A percentile compares a stretch with the other conserved stretches of the same genome.
These are phyloP conservation scores for Solanum aculeatissimum DNA, from an alignment of 305 asterid genomes.

Conservation along the genomic window DNA sequence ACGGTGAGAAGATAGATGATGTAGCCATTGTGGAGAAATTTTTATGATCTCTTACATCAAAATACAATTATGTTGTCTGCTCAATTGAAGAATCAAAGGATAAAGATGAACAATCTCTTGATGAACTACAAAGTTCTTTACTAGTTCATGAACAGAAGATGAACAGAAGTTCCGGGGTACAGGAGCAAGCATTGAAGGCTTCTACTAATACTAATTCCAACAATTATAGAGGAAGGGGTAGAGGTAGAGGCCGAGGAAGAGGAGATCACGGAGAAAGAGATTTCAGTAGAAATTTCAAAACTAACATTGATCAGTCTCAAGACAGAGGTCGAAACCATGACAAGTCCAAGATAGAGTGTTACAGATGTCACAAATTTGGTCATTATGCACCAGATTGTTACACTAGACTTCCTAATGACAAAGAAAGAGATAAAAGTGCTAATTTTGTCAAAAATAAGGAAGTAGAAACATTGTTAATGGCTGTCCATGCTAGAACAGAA, in stretches of 20 bases:
- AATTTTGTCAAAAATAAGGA: not conserved
- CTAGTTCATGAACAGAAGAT: not conserved
- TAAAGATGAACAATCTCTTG: too few species aligned
- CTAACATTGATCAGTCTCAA: not conserved
- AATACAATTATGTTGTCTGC: not conserved
- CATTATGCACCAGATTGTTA: not conserved
- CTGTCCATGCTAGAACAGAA: not conserved
- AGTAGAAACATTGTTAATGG: not conserved
- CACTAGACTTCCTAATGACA: not conserved
- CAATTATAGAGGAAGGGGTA: not conserved
- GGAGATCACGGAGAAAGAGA: not conserved
- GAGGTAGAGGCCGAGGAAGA: not conserved
- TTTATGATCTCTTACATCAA: not conserved
- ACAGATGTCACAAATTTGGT: not conserved
- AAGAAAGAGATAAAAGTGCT: not conserved
- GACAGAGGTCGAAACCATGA: not conserved
- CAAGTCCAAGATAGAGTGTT: not conserved
- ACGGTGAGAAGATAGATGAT: too few species aligned
- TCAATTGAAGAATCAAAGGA: too few species aligned
- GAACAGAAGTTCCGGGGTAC: not conserved
- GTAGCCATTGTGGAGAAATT: too few species aligned
- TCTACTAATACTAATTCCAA: not conserved
- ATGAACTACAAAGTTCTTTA: not conserved
- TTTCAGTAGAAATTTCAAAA: not conserved
- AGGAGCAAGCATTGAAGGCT: not conserved